These are phyloP conservation scores for Mycena leptocephala DNA, from an alignment of 768 basidiomycete genomes.

Conservation along the genomic window DNA sequence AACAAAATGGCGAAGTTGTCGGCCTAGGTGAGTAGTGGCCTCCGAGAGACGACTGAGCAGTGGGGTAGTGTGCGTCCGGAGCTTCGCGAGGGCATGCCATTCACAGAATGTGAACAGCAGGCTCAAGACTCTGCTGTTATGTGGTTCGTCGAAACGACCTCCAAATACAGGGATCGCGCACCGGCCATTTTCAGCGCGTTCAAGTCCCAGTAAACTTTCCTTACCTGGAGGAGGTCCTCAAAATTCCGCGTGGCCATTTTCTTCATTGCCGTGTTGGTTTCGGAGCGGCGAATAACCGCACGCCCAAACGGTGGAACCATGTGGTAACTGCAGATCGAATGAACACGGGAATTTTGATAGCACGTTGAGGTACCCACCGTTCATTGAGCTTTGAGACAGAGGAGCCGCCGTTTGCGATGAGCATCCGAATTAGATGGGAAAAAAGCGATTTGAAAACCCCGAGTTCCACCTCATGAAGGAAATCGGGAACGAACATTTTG, in stretches of 20 bases:
- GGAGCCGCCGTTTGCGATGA: not conserved
- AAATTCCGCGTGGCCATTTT: slow-evolving; percentile 44
- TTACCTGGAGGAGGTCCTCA: slow-evolving; percentile 46
- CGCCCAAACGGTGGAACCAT: slow-evolving; percentile 17
- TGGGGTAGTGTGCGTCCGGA: no score
- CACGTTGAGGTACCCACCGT: not conserved
- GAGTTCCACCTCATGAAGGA: slow-evolving; percentile 42
- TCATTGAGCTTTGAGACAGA: not conserved
- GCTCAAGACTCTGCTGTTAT: slow-evolving; percentile 47
- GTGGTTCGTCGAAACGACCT: slow-evolving; percentile 46
- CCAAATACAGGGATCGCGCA: slow-evolving; percentile 55
- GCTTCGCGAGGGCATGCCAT: slow-evolving; percentile 54
- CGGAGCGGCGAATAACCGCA: slow-evolving; percentile 40
- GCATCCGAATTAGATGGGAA: slow-evolving; percentile 33
- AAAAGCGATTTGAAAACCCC: slow-evolving; percentile 40
- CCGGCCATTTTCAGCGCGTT: slow-evolving; percentile 29
- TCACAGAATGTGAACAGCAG: slow-evolving; percentile 49
- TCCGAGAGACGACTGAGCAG: slow-evolving; percentile 41
- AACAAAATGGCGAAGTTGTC: slow-evolving; percentile 47
- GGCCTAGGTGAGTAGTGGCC: slow-evolving; percentile 44
- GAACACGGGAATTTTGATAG: not conserved
- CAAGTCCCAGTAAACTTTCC: not conserved
- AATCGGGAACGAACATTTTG: slow-evolving; percentile 37
- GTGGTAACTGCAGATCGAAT: slow-evolving; percentile 10
- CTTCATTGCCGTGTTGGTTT: slow-evolving; percentile 35